Evolutionary conservation across 768 basidiomycete genomes (phyloP).

Genomic region (Boletus rufocinnamomeus): DNA sequence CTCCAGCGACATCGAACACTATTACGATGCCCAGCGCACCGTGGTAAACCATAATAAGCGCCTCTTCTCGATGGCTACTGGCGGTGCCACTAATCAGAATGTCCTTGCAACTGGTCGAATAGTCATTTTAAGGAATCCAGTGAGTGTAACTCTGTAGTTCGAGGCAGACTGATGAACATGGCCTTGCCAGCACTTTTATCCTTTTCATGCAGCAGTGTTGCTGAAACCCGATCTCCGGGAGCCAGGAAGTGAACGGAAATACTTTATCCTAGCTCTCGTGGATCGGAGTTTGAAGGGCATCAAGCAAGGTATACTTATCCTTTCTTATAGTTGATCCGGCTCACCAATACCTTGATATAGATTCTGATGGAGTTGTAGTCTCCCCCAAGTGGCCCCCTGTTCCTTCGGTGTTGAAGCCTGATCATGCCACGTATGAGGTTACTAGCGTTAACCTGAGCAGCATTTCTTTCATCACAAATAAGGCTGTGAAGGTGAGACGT

Average conservation of each 20-base stretch:
- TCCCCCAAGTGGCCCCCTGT: constrained; percentile 80
- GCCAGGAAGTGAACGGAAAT: constrained; percentile 53
- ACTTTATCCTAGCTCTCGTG: constrained; percentile 73
- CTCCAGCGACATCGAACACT: constrained; percentile 66
- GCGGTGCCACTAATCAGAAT: constrained; percentile 67
- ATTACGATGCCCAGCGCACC: constrained; percentile 71
- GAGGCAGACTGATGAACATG: constrained; percentile 1
- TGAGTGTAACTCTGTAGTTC: constrained; percentile 40
- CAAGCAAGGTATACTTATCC: constrained; percentile 46
- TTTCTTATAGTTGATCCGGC: background rate
- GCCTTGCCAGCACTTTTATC: constrained; percentile 67
- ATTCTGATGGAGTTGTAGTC: constrained; percentile 54
- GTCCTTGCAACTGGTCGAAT: constrained; percentile 73
- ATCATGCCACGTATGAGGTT: constrained; percentile 67
- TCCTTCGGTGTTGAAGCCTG: constrained; percentile 46
- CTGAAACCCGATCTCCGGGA: constrained; percentile 63
- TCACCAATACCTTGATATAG: constrained; percentile 38
- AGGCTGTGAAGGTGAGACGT: constrained; percentile 80
- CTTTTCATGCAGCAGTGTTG: constrained; percentile 68
- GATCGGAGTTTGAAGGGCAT: constrained; percentile 58
- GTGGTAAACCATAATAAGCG: constrained; percentile 63
- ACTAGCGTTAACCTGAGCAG: constrained; percentile 65
- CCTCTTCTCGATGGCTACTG: constrained; percentile 60
- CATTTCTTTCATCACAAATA: constrained; percentile 73
- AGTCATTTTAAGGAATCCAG: constrained; percentile 79